Evolutionary conservation across 2,329 filamentous ascomycete genomes (phyloP), one percentile per base, ranked within the genome.

Genomic region (Hymenoscyphus fructigenus): DNA sequence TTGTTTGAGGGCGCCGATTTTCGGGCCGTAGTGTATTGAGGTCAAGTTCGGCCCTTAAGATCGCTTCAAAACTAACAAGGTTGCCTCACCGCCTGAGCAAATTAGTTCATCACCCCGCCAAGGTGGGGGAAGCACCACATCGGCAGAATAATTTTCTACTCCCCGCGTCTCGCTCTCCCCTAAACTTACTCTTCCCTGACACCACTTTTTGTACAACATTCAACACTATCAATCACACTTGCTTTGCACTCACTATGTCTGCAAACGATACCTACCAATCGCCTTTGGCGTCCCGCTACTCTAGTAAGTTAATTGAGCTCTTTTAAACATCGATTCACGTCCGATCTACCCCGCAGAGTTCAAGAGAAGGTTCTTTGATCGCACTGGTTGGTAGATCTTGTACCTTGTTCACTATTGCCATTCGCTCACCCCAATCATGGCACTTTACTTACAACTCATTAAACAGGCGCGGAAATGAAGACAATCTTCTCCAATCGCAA

Each of bases 401-500:
- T 44, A 44, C 41, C n/a, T 44, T 44, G 44, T 9, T 50, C 44
- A 50, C 44, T 23, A 10, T 23, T 15, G 10, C 10, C 20, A 10
- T 50, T 15, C 3, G 5, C 9, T 50, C 44, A 23, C 44, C 44
- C 17, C n/a, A 26, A 23, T 7, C 2, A 50, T 50, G 44, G 9
- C 20, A 50, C 44, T 26, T 47, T 3, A 23, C 44, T 50, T 20
- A 50, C 44, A 23, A 50, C 12, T 50, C 3, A 23, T 23, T 50
- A 23, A 23, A 23, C 17, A 50, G 66, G 70, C 66, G 62, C 63
- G 6, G 90, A 91, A 79, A 93, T 95, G 90, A 85, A 88, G 72
- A 83, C 85, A 69, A 86, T 97, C 67, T 97, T 97, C 82, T 89
- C 88, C 71, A 86, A 89, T 65, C 86, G 92, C 55, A 89, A 87